Percentiles rank a stretch among this genome's conserved stretches.
Conservation (phyloP, 345 rosid genomes). For the Trapa incisa region DNA sequence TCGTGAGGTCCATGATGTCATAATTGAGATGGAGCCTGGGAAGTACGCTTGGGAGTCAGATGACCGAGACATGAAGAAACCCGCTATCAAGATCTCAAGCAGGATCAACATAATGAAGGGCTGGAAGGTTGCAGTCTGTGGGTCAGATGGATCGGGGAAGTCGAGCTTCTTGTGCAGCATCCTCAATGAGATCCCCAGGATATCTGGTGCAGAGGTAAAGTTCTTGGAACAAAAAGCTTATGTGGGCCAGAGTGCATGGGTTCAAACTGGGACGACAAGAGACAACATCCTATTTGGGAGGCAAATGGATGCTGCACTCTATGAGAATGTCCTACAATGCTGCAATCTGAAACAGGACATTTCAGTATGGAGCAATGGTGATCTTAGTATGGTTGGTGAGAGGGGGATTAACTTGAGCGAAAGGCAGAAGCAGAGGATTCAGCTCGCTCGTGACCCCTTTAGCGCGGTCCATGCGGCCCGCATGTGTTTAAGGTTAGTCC, state of each 20-base stretch:
- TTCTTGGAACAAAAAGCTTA: constrained; percentile 53
- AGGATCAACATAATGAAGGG: constrained; percentile 15
- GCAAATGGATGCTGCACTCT: constrained; percentile 30
- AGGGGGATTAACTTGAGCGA: constrained; percentile 77
- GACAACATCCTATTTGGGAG: constrained; percentile 52
- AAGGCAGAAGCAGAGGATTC: constrained; percentile 76
- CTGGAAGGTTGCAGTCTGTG: constrained; percentile 47
- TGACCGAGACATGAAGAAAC: constrained; percentile 12
- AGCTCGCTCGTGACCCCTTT: constrained; percentile 80
- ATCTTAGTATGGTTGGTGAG: constrained; percentile 62
- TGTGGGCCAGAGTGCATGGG: constrained; percentile 74
- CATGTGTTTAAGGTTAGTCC: constrained; percentile 38
- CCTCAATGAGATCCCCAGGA: constrained; percentile 55
- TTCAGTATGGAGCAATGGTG: constrained; percentile 32
- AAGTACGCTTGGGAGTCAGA: constrained; percentile 39
- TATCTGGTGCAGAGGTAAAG: constrained; percentile 33
- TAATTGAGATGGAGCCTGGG: constrained; percentile 22
- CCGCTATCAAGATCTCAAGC: constrained; percentile 23
- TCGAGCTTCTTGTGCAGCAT: constrained; percentile 54
- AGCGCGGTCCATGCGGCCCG: constrained; percentile 67
- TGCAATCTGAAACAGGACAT: constrained; percentile 55
- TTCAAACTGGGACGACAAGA: constrained; percentile 57
- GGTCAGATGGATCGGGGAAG: constrained; percentile 66
- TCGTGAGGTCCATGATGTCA: constrained; percentile 13
- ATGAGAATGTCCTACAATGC: constrained; percentile 39